A percentile compares a stretch with the other conserved stretches of the same genome.
Conservation (phyloP, 1,139 yeast species). For the Hanseniaspora sp. region DNA sequence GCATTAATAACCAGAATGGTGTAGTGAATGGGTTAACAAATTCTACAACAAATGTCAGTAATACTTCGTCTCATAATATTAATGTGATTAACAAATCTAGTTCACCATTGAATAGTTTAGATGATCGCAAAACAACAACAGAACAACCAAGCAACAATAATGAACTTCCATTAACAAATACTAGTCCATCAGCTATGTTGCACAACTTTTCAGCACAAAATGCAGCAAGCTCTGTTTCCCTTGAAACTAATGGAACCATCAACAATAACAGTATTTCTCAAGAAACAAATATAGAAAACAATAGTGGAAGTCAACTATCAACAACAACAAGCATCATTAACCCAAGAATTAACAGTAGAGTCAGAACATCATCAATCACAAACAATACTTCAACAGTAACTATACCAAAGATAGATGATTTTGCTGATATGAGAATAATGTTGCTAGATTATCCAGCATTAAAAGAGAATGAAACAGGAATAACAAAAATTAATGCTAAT, state of each 20-base stretch:
- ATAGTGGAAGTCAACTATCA: not conserved
- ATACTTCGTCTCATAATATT: not conserved
- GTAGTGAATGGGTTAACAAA: not conserved
- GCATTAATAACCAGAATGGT: not conserved
- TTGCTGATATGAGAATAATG: conserved; percentile 14
- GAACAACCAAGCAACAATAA: not conserved
- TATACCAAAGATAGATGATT: conserved; percentile 11
- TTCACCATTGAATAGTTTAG: not conserved
- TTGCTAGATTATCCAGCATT: conserved; percentile 14
- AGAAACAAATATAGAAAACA: not conserved
- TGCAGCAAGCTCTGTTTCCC: not conserved
- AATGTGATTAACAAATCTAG: not conserved
- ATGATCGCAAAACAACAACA: not conserved
- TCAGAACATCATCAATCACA: not conserved
- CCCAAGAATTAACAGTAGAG: conserved; percentile 6
- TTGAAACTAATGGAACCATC: not conserved
- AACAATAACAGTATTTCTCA: not conserved
- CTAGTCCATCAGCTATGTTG: not conserved
- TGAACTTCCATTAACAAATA: not conserved
- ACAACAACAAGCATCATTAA: conserved; percentile 6
- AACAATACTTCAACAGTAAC: conserved; percentile 1
- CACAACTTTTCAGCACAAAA: not conserved
- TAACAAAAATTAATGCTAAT: not conserved
- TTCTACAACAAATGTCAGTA: not conserved
- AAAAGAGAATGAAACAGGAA: conserved; percentile 7